Evolutionary conservation across 1,284 basidiomycete genomes (phyloP).

Genomic region (Sporisorium graminicola): DNA sequence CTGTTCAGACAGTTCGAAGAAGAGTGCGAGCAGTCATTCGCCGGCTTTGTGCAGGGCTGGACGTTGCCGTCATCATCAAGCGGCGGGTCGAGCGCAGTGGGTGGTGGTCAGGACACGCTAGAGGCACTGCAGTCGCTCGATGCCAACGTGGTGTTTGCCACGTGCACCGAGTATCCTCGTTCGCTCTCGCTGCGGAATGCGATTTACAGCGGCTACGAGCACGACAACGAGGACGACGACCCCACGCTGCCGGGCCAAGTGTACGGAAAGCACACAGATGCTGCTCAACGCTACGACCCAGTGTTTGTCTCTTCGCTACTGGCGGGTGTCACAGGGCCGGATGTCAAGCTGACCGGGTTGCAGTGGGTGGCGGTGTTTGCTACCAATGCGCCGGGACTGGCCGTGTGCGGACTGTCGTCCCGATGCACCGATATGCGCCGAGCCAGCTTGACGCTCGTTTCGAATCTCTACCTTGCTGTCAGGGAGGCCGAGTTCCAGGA

Average conservation of each 20-base stretch:
- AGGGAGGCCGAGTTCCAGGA: constrained; percentile 83
- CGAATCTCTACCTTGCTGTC: constrained; percentile 68
- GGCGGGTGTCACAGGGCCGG: constrained; percentile 75
- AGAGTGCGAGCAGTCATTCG: constrained; percentile 77
- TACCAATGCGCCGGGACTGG: constrained; percentile 81
- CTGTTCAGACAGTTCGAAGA: constrained; percentile 84
- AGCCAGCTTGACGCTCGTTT: constrained; percentile 71
- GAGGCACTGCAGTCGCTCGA: constrained; percentile 82
- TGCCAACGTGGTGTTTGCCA: constrained; percentile 77
- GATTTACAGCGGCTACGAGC: constrained; percentile 28
- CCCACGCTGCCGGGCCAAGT: constrained; percentile 27
- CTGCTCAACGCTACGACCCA: constrained; percentile 78
- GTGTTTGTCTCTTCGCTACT: constrained; percentile 81
- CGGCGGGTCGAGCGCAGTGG: neutral
- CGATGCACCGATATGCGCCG: constrained; percentile 76
- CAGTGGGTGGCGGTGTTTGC: constrained; percentile 88
- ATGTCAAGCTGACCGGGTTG: constrained; percentile 75
- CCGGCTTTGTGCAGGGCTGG: constrained; percentile 40
- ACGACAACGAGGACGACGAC: neutral
- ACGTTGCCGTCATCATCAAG: constrained; percentile 18
- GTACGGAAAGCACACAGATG: constrained; percentile 35
- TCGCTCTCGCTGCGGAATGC: constrained; percentile 23
- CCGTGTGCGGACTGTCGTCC: constrained; percentile 81
- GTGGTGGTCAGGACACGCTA: constrained; percentile 64
- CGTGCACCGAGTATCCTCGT: constrained; percentile 80